These are phyloP conservation scores for Coemansia interrupta DNA, from an alignment of 192 early-diverging fungal species.

Conservation along the genomic window DNA sequence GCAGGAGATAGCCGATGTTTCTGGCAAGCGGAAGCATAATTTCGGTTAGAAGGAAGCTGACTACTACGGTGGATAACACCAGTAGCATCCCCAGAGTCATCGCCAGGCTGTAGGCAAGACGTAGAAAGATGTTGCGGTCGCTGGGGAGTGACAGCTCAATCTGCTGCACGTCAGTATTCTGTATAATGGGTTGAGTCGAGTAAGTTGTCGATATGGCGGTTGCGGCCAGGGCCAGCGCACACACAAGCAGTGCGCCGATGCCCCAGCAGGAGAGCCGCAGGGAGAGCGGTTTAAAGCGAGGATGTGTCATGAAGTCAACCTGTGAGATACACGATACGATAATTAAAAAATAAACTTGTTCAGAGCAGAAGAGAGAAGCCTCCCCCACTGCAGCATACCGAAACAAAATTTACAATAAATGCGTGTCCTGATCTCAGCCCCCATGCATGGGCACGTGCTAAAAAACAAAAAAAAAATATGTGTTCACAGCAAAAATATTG, in stretches of 20 bases:
- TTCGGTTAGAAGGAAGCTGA: constrained; percentile 18
- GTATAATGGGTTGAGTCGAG: not conserved
- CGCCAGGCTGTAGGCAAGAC: not conserved
- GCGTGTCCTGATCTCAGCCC: too few relatives aligned
- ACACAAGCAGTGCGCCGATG: constrained; percentile 7
- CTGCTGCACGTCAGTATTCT: not conserved
- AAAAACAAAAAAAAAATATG: too few relatives aligned
- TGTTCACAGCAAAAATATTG: too few relatives aligned
- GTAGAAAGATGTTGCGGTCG: constrained; percentile 9
- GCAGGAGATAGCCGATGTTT: constrained; percentile 2
- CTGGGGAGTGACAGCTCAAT: not conserved
- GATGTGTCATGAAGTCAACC: not conserved
- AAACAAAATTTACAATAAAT: too few relatives aligned
- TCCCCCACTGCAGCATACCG: not conserved
- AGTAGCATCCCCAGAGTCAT: constrained; percentile 3
- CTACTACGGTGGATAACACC: constrained; percentile 7
- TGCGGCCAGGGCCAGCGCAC: not conserved
- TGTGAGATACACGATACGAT: not conserved
- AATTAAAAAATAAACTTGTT: not conserved
- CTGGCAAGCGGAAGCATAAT: constrained; percentile 13
- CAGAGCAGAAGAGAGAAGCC: not conserved
- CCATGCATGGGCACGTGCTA: too few relatives aligned
- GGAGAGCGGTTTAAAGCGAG: not conserved
- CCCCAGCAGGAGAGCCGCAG: not conserved
- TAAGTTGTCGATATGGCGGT: not conserved